phyloP scores from a whole-genome alignment of 1,139 yeast species.

The Lodderomyces jiufengensis region DNA sequence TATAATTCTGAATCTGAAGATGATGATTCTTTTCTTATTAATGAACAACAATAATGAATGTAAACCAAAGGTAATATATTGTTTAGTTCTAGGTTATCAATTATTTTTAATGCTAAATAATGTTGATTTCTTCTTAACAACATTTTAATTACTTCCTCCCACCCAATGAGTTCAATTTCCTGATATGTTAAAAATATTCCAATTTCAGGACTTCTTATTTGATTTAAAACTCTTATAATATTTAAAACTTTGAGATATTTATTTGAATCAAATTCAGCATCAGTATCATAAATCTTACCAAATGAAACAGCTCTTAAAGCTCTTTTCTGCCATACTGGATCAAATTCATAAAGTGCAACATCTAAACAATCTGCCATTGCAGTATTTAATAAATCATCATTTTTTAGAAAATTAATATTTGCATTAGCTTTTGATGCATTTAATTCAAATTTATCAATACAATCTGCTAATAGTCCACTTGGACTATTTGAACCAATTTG shows the following conservation, averaged over 20 bases:
- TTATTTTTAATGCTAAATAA: constrained; percentile 59
- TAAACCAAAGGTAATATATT: constrained; percentile 55
- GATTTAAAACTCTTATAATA: constrained; percentile 63
- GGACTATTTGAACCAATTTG: constrained; percentile 82
- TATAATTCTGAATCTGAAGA: constrained; percentile 59
- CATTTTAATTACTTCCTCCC: constrained; percentile 54
- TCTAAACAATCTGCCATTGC: constrained; percentile 73
- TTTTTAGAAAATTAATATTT: constrained; percentile 55
- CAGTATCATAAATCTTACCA: constrained; percentile 66
- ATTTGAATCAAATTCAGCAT: constrained; percentile 47
- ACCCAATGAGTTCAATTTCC: constrained; percentile 49
- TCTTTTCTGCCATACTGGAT: constrained; percentile 73
- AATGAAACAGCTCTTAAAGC: constrained; percentile 78
- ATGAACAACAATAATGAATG: constrained; percentile 78
- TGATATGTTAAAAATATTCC: constrained; percentile 65
- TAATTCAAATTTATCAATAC: constrained; percentile 65
- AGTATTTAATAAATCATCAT: constrained; percentile 47
- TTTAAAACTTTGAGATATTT: constrained; percentile 61
- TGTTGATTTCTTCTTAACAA: constrained; percentile 61
- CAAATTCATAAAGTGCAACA: constrained; percentile 78
- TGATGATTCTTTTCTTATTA: constrained; percentile 54
- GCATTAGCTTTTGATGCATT: constrained; percentile 85
- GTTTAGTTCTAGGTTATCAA: constrained; percentile 45
- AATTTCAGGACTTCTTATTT: constrained; percentile 57
- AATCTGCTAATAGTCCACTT: constrained; percentile 77